phyloP scores from a whole-genome alignment of 176 grass and related monocot species.

The Zoysia japonica region DNA sequence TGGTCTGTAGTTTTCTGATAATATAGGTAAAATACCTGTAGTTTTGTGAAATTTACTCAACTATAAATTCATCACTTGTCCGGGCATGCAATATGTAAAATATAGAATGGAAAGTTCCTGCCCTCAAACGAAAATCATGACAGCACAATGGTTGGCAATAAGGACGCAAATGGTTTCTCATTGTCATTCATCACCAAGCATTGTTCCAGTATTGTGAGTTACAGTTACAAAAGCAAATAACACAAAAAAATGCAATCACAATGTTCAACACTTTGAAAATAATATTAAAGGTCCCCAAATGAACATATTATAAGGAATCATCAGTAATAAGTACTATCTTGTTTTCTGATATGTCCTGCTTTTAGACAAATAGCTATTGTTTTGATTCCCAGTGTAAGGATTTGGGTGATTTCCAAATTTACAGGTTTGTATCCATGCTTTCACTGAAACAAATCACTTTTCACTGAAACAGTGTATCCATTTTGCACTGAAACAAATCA shows the following conservation, averaged over 20 bases:
- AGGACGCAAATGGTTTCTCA: background rate
- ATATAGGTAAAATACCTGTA: too few relatives aligned
- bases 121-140: background rate
- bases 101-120: background rate
- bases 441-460: too few relatives aligned
- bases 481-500: background rate
- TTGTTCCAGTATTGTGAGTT: background rate
- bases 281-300: background rate
- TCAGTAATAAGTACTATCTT: background rate
- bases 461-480: background rate
- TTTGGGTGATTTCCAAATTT: too few relatives aligned
- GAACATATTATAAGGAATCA: background rate
- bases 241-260: background rate
- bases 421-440: too few relatives aligned
- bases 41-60: too few relatives aligned
- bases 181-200: background rate
- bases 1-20: too few relatives aligned
- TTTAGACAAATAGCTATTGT: background rate
- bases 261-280: background rate
- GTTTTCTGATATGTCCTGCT: background rate
- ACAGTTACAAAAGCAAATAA: slow-evolving; percentile 4
- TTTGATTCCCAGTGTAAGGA: background rate
- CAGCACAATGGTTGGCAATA: background rate
- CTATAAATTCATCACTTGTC: background rate
- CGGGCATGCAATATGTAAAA: background rate